Percentiles rank a stretch among this genome's conserved stretches.
phyloP scores from a whole-genome alignment of 2,329 filamentous ascomycete species.

The Epicoccum nigrum region DNA sequence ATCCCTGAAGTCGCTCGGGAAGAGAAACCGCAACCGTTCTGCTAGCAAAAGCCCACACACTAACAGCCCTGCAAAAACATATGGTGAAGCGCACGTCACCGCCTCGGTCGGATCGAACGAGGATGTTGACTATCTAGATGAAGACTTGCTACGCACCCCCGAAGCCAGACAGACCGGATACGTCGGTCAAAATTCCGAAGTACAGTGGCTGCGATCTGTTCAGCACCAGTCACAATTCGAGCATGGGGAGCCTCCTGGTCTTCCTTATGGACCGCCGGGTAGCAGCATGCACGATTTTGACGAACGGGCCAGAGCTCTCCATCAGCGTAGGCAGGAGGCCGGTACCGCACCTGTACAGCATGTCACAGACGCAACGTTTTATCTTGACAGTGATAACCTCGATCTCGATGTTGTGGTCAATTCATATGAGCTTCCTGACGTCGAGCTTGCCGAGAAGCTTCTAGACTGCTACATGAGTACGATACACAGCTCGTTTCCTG shows the following conservation, averaged over 20 bases:
- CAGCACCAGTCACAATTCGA: conserved; percentile 26
- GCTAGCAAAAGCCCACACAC: background rate
- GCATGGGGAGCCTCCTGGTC: conserved; percentile 12
- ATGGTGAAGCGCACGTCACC: conserved; percentile 30
- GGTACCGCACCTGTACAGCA: conserved; percentile 16
- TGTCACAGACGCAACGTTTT: conserved; percentile 41
- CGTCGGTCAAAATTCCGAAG: conserved; percentile 42
- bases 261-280: conserved; percentile 31
- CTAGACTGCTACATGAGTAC: conserved; percentile 46
- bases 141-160: conserved; percentile 37
- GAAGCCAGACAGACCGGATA: conserved; percentile 43
- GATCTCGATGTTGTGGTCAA: conserved; percentile 32
- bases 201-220: conserved; percentile 43
- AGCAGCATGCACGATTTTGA: conserved; percentile 11
- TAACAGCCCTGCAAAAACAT: background rate
- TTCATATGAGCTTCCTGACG: conserved; percentile 42
- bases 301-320: conserved; percentile 26
- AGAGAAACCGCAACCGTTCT: conserved; percentile 18
- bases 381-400: conserved; percentile 42
- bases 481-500: conserved; percentile 42
- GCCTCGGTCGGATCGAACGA: conserved; percentile 38
- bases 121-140: conserved; percentile 36
- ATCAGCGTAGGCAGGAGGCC: conserved; percentile 19
- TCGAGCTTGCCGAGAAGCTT: conserved; percentile 39
- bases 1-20: conserved; percentile 17